A percentile compares a stretch with the other conserved stretches of the same genome.
These are phyloP conservation scores for Barnettozyma sp. DNA, from an alignment of 805 yeast genomes.

Conservation along the genomic window DNA sequence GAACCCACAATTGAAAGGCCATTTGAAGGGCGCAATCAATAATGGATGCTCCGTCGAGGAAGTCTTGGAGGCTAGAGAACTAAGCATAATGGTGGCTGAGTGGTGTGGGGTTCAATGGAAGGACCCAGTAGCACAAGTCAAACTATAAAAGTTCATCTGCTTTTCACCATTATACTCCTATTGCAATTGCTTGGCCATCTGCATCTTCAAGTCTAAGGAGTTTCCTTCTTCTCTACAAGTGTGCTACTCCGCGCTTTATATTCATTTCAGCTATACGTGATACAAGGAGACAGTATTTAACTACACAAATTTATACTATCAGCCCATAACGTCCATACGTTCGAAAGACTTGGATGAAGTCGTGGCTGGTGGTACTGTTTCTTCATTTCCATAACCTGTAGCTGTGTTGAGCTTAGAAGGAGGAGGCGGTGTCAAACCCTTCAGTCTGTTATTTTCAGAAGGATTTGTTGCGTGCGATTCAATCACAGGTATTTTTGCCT, in stretches of 20 bases:
- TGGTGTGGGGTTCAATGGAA: conserved; percentile 73
- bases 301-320: neutral
- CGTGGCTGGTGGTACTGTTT: neutral
- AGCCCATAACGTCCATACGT: conserved; percentile 13
- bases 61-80: conserved; percentile 47
- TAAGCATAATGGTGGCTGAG: conserved; percentile 57
- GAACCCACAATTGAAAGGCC: conserved; percentile 88
- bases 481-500: neutral
- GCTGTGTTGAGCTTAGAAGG: conserved; percentile 5
- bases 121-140: conserved; percentile 30
- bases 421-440: conserved; percentile 18
- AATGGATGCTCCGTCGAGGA: conserved; percentile 66
- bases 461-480: conserved; percentile 2
- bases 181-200: neutral
- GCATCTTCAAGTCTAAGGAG: no score
- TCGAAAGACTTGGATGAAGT: conserved; percentile 6
- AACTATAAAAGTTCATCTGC: conserved; percentile 2
- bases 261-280: no score
- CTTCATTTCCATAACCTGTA: conserved; percentile 8
- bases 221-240: no score
- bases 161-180: conserved; percentile 1
- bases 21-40: conserved; percentile 77
- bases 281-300: no score
- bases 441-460: conserved; percentile 6
- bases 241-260: no score